phyloP scores from a whole-genome alignment of 1,284 basidiomycete species.

The Cystobasidium pallidum region DNA sequence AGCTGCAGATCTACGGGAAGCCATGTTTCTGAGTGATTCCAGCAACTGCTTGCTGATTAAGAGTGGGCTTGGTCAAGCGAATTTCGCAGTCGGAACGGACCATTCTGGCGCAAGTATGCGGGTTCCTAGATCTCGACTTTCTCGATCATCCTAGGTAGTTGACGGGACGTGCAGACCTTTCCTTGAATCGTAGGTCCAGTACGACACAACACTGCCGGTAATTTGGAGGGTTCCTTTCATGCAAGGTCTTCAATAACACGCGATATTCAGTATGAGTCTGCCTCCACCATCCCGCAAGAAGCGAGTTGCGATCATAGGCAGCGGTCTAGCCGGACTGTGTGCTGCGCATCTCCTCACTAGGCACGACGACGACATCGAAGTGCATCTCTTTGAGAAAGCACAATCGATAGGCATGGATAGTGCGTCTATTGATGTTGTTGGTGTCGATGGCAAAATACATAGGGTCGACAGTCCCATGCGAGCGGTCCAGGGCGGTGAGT shows the following conservation, averaged over 20 bases:
- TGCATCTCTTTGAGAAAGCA: slow-evolving; percentile 74
- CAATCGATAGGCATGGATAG: slow-evolving; percentile 46
- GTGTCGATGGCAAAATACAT: slow-evolving; percentile 59
- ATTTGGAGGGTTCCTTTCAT: no score
- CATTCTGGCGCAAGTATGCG: no score
- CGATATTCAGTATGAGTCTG: not conserved
- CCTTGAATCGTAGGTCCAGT: not conserved
- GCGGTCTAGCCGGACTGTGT: slow-evolving; percentile 71
- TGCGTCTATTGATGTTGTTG: slow-evolving; percentile 46
- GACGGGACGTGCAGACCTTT: no score
- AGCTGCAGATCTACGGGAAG: not conserved
- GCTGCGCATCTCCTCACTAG: slow-evolving; percentile 65
- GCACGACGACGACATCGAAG: slow-evolving; percentile 59
- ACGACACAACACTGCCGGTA: not conserved
- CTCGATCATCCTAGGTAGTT: slow-evolving; percentile 9
- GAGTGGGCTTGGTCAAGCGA: no score
- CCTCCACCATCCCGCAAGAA: not conserved
- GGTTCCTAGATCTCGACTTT: not conserved
- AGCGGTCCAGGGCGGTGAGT: slow-evolving; percentile 71
- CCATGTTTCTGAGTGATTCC: not conserved
- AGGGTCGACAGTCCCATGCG: slow-evolving; percentile 73
- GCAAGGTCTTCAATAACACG: not conserved
- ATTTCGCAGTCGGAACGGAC: no score
- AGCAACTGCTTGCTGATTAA: no score
- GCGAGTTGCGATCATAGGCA: slow-evolving; percentile 67